Conservation (phyloP, 73 alveolate species). For the Uronychia setigera region DNA sequence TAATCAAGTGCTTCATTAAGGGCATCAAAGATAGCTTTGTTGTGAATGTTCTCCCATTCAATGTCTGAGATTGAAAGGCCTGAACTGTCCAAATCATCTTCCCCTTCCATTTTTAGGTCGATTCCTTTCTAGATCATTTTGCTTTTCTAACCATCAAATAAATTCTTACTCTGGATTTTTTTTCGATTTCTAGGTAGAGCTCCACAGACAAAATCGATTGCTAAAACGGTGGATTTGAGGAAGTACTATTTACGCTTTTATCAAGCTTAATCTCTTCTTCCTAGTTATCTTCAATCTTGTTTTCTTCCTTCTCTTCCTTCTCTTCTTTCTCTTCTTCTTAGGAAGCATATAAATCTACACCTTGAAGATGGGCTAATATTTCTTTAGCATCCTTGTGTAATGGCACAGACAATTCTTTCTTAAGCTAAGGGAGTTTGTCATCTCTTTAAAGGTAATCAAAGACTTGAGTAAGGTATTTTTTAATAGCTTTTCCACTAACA, state of each 20-base stretch:
- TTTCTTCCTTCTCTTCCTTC: background rate
- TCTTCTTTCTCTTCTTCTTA: background rate
- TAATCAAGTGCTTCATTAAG: slow-evolving; percentile 45
- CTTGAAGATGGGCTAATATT: slow-evolving; percentile 30
- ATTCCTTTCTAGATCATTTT: slow-evolving; percentile 12
- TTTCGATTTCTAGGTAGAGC: slow-evolving; percentile 32
- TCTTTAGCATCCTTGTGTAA: slow-evolving; percentile 37
- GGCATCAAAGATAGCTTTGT: slow-evolving; percentile 51
- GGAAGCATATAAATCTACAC: slow-evolving; percentile 3
- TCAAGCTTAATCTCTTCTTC: background rate
- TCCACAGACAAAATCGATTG: slow-evolving; percentile 26
- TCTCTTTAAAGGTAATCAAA: slow-evolving; percentile 3
- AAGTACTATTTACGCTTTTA: background rate
- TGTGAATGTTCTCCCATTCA: slow-evolving; percentile 43
- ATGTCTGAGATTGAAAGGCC: slow-evolving; percentile 15
- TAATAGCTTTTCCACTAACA: background rate
- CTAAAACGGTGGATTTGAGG: slow-evolving; percentile 8
- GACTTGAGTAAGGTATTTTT: slow-evolving; percentile 14
- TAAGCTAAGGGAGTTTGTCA: slow-evolving; percentile 19
- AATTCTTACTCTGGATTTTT: slow-evolving; percentile 10
- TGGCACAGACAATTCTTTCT: slow-evolving; percentile 23
- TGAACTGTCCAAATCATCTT: slow-evolving; percentile 19
- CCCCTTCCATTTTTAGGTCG: slow-evolving; percentile 7
- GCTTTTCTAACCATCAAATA: too few relatives aligned
- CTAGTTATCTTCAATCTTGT: background rate